phyloP scores from a whole-genome alignment of 2,329 filamentous ascomycete genomes.

The Fusarium aywerte region DNA sequence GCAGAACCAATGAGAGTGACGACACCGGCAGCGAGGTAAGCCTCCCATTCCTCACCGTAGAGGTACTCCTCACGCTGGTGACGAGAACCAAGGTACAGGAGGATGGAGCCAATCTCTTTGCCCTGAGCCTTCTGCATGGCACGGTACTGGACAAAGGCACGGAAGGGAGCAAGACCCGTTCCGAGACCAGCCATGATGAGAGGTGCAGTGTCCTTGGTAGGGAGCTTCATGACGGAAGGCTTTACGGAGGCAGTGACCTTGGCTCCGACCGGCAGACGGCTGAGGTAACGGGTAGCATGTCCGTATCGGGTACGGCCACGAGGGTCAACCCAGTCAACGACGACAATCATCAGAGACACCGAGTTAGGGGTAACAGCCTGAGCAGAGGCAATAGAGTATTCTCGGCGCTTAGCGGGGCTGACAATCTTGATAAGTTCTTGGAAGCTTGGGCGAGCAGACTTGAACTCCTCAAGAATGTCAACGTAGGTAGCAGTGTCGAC shows the following conservation, averaged over 20 bases:
- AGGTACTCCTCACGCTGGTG: conserved; percentile 99
- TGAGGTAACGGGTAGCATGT: conserved; percentile 92
- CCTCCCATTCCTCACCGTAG: conserved; percentile 99
- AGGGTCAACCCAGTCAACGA: conserved; percentile 93
- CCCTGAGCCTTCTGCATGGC: conserved; percentile 98
- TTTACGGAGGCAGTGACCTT: conserved; percentile 93
- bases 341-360: conserved; percentile 97
- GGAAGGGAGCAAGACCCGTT: conserved; percentile 98
- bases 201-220: conserved; percentile 83
- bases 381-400: conserved; percentile 98
- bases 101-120: conserved; percentile 90
- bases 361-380: conserved; percentile 91
- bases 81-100: conserved; percentile 95
- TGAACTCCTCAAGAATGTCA: conserved; percentile 89
- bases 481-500: conserved; percentile 92
- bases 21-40: conserved; percentile 93
- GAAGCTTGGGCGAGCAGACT: conserved; percentile 87
- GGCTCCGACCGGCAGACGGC: conserved; percentile 77
- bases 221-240: conserved; percentile 99
- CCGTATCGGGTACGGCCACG: conserved; percentile 89
- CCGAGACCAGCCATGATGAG: conserved; percentile 99
- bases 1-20: conserved; percentile 93
- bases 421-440: conserved; percentile 90
- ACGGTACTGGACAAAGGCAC: conserved; percentile 97
- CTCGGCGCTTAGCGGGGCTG: conserved; percentile 90